Percentiles rank a stretch among this genome's conserved stretches.
Evolutionary conservation across 768 basidiomycete species (phyloP).

Genomic region (Psilocybe subaeruginosa): DNA sequence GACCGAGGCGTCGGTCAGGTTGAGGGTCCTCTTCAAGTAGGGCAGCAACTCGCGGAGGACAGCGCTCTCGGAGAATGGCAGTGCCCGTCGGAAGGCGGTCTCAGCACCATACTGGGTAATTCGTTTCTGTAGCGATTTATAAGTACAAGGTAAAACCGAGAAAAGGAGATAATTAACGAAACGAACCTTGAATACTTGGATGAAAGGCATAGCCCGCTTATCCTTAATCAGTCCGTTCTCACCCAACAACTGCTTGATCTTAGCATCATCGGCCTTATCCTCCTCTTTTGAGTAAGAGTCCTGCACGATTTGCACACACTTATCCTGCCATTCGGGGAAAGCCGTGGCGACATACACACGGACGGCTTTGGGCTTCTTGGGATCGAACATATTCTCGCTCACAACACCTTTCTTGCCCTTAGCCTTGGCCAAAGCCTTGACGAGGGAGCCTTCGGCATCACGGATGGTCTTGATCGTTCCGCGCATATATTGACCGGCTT

Average conservation of each 20-base stretch:
- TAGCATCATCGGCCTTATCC: constrained; percentile 80
- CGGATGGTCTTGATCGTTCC: constrained; percentile 89
- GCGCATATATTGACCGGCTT: constrained; percentile 86
- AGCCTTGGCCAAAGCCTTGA: constrained; percentile 81
- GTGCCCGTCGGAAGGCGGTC: constrained; percentile 78
- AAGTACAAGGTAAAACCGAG: constrained; percentile 1
- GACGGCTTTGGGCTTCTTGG: constrained; percentile 82
- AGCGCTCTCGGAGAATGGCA: constrained; percentile 82
- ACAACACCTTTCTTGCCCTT: constrained; percentile 60
- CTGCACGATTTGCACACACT: constrained; percentile 75
- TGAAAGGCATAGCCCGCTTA: constrained; percentile 94
- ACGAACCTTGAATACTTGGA: constrained; percentile 88
- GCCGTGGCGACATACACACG: constrained; percentile 87
- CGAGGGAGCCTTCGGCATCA: constrained; percentile 77
- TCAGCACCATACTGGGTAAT: constrained; percentile 75
- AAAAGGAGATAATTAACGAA: neutral
- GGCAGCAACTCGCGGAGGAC: constrained; percentile 73
- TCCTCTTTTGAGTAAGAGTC: constrained; percentile 61
- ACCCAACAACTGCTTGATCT: constrained; percentile 68
- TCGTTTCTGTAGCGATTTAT: constrained; percentile 60
- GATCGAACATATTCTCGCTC: constrained; percentile 66
- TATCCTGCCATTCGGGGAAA: constrained; percentile 95
- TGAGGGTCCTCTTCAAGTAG: constrained; percentile 80
- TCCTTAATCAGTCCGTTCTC: constrained; percentile 88
- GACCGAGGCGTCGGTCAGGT: constrained; percentile 71